Base-by-base conservation (phyloP, 2,329 filamentous ascomycete genomes). In the Xylaria sp. region DNA sequence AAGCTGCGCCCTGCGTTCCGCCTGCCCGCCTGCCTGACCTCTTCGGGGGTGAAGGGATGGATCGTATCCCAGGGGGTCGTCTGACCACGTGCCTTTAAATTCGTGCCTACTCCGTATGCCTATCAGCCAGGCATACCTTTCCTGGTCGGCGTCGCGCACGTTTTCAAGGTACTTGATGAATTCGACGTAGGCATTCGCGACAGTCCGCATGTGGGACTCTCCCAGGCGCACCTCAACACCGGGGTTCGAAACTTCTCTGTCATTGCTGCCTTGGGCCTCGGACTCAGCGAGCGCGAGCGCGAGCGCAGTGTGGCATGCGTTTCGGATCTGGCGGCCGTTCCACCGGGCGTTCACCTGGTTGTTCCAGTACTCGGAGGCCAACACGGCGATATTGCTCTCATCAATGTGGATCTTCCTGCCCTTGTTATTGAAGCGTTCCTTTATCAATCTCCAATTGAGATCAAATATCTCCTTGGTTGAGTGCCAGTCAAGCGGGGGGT, bases 301-400 rank as follows among this genome's bases (percentile, higher is more conserved):
- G 1, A 61, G 24, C 3, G 63, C 64, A 4, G 57, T 61, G 19
- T 65, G 63, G 40, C 54, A 66, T 4, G 60, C 61, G 21, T 67
- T 67, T 9, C 64, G 59, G 20, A 67, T 65, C 34, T 66, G 63
- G 0, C 64, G 57, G 4, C 64, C 64, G 19, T 67, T 65, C 63
- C 63, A 67, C 6, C 51, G 56, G 0, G 37, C 43, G 9, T 51
- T 24, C 2, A 24, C 7, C 16, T 59, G 19, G 1, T 40, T 22
- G 4, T 37, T 7, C 20, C 44, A 66, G 44, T 63, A 57, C 1
- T 54, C 11, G 2, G 22, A 17, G 9, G 56, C 54, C 22, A 62
- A 66, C 1, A 24, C 38, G 4, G 41, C 21, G 34, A 66, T 64
- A 6, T n/a, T 24, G 0, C 39, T 19, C 1, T 20, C 29, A 7